Percentiles rank a stretch among this genome's conserved stretches.
These are phyloP conservation scores for Tetrahymena malaccensis DNA, from an alignment of 73 alveolate genomes.

Conservation along the genomic window DNA sequence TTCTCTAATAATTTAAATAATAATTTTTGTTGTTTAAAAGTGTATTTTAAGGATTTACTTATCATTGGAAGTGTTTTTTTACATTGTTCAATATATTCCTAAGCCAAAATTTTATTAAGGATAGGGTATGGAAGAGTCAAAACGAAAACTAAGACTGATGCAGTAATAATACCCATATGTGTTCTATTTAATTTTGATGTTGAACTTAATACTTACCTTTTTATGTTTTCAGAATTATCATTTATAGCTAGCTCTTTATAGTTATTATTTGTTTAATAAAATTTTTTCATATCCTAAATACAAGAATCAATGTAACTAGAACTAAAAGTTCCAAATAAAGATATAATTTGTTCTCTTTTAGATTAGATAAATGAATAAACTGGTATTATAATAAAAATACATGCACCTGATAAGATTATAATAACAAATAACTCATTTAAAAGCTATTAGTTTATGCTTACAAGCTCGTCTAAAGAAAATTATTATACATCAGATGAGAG, in stretches of 20 bases:
- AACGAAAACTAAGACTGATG: neutral
- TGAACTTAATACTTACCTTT: neutral
- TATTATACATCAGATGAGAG: neutral
- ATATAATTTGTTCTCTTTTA: neutral
- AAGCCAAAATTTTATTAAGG: neutral
- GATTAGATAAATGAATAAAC: neutral
- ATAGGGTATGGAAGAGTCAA: neutral
- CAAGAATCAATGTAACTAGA: neutral
- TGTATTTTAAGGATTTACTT: neutral
- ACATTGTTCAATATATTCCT: neutral
- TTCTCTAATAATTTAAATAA: neutral
- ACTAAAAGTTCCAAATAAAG: neutral
- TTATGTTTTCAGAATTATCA: neutral
- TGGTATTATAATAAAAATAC: neutral
- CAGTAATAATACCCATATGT: neutral
- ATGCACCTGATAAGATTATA: neutral
- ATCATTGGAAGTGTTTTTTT: neutral
- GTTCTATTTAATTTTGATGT: neutral
- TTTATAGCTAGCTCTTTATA: neutral
- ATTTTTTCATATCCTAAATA: neutral
- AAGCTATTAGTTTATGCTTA: neutral
- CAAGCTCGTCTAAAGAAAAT: neutral
- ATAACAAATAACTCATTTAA: neutral
- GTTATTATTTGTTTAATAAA: neutral
- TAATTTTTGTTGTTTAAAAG: neutral